Evolutionary conservation across 208 protist genomes (phyloP).

Genomic region (Trypanosoma brucei): DNA sequence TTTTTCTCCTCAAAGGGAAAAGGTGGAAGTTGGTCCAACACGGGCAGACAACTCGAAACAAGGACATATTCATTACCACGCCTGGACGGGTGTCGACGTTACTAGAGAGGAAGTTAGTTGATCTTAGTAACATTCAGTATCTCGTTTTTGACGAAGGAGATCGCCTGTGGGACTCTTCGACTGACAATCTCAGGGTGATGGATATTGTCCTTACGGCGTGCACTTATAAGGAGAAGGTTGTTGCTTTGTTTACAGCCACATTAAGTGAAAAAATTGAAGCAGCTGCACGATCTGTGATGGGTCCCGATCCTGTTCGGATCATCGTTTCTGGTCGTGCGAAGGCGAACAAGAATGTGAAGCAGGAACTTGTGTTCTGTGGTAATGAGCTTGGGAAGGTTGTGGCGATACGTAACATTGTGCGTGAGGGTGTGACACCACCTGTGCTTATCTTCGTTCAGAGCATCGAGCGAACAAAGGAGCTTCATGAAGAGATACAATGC

Average conservation of each 20-base stretch:
- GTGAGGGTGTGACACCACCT: slow-evolving; percentile 91
- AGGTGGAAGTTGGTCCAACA: slow-evolving; percentile 88
- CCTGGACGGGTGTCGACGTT: slow-evolving; percentile 78
- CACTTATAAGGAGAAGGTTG: slow-evolving; percentile 61
- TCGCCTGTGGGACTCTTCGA: slow-evolving; percentile 91
- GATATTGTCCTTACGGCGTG: slow-evolving; percentile 89
- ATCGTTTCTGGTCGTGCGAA: slow-evolving; percentile 84
- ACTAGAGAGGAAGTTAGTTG: slow-evolving; percentile 74
- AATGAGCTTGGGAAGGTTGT: slow-evolving; percentile 96
- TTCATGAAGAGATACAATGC: slow-evolving; percentile 94
- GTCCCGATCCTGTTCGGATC: slow-evolving; percentile 89
- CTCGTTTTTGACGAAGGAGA: slow-evolving; percentile 98
- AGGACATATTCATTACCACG: slow-evolving; percentile 91
- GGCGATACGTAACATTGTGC: slow-evolving; percentile 92
- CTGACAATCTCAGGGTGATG: slow-evolving; percentile 72
- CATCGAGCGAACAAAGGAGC: slow-evolving; percentile 94
- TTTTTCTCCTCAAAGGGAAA: slow-evolving; percentile 81
- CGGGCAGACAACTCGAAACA: slow-evolving; percentile 83
- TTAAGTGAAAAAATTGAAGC: slow-evolving; percentile 89
- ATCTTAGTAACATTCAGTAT: slow-evolving; percentile 75
- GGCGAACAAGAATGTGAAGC: slow-evolving; percentile 75
- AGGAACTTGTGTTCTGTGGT: slow-evolving; percentile 94
- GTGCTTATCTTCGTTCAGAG: slow-evolving; percentile 98
- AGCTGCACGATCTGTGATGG: slow-evolving; percentile 85
- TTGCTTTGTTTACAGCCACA: slow-evolving; percentile 93